A percentile compares a stretch with the other conserved stretches of the same genome.
Conservation (phyloP, 2,329 filamentous ascomycete species). For the Sclerotinia sclerotiorum region DNA sequence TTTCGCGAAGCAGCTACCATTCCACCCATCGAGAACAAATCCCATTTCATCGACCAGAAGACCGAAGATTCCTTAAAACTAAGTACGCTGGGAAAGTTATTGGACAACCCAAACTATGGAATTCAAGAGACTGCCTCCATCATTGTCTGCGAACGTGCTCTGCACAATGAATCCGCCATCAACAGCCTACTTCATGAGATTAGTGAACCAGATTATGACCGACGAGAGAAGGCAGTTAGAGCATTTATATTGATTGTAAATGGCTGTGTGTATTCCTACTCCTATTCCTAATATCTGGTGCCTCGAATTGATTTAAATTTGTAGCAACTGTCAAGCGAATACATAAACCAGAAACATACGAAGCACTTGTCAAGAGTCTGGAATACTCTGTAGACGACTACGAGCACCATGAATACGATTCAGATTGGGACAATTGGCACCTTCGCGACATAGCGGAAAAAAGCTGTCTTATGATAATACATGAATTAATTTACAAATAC, state of each 20-base stretch:
- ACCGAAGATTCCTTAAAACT: slow-evolving; percentile 70
- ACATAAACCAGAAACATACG: slow-evolving; percentile 37
- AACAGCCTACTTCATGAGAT: slow-evolving; percentile 57
- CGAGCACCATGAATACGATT: slow-evolving; percentile 53
- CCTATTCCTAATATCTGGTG: neutral
- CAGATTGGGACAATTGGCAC: slow-evolving; percentile 61
- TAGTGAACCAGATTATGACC: slow-evolving; percentile 57
- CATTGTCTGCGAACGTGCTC: slow-evolving; percentile 56
- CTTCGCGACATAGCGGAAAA: slow-evolving; percentile 62
- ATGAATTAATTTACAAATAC: slow-evolving; percentile 53
- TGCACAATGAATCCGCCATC: slow-evolving; percentile 57
- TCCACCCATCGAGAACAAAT: slow-evolving; percentile 61
- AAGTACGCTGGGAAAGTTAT: slow-evolving; percentile 65
- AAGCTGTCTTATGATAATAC: slow-evolving; percentile 55
- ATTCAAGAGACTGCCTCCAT: slow-evolving; percentile 67
- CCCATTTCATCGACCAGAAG: slow-evolving; percentile 72
- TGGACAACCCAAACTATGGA: slow-evolving; percentile 69
- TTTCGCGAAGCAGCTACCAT: slow-evolving; percentile 67
- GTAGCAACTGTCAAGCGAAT: slow-evolving; percentile 33
- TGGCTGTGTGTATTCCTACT: slow-evolving; percentile 42
- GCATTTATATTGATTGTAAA: slow-evolving; percentile 57
- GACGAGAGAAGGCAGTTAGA: slow-evolving; percentile 56
- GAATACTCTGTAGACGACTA: slow-evolving; percentile 55
- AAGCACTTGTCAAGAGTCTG: slow-evolving; percentile 60
- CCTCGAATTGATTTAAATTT: slow-evolving; percentile 20